These are phyloP conservation scores for Fraxinus greggii DNA, from an alignment of 305 asterid species.

Conservation along the genomic window DNA sequence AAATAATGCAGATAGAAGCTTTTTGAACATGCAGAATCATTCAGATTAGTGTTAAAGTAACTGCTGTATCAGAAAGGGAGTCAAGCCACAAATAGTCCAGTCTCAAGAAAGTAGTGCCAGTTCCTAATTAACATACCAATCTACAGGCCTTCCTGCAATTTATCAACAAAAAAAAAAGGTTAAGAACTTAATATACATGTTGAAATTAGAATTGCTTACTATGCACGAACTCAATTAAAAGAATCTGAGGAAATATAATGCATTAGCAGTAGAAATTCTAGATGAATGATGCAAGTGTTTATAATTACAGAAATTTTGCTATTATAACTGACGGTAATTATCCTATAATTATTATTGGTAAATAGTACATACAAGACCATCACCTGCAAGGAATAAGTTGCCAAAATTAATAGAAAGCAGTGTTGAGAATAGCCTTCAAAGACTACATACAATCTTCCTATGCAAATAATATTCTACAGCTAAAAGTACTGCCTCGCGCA, in stretches of 20 bases:
- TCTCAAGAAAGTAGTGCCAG: conserved; percentile 19
- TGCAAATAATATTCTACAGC: neutral
- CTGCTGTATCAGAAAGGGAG: conserved; percentile 20
- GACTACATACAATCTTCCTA: neutral
- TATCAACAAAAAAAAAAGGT: neutral
- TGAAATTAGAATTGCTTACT: neutral
- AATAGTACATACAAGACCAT: neutral
- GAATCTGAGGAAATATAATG: neutral
- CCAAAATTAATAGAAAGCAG: neutral
- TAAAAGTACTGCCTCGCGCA: neutral
- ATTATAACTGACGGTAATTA: neutral
- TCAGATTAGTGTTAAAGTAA: neutral
- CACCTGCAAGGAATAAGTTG: neutral
- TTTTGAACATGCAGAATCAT: neutral
- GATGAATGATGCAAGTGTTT: neutral
- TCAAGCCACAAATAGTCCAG: conserved; percentile 19
- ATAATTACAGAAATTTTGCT: neutral
- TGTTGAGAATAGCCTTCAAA: neutral
- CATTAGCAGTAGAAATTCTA: neutral
- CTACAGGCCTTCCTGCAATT: conserved; percentile 18
- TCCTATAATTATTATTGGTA: neutral
- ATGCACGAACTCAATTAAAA: neutral
- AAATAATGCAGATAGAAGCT: conserved; percentile 10
- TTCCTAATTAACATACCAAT: conserved; percentile 24
- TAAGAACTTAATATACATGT: neutral